phyloP scores from a whole-genome alignment of 768 basidiomycete genomes.

The Mycena amicta region DNA sequence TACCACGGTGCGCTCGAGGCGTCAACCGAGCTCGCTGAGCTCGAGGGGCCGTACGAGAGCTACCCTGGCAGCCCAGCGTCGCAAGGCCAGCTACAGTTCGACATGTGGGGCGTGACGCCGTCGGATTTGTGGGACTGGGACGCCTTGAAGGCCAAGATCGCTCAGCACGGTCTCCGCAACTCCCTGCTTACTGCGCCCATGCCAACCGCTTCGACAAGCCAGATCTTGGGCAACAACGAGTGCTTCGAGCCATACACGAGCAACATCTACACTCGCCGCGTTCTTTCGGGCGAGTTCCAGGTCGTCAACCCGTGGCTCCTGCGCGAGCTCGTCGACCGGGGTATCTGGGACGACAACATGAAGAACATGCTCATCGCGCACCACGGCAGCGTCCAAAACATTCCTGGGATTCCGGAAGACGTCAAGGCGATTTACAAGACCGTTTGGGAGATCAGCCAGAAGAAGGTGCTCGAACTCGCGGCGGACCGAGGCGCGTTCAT shows the following conservation, averaged over 20 bases:
- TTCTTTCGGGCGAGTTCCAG: conserved; percentile 99
- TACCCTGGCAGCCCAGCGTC: conserved; percentile 91
- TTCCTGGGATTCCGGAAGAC: conserved; percentile 84
- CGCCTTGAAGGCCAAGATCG: conserved; percentile 83
- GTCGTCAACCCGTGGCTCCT: conserved; percentile 98
- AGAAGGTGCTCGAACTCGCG: conserved; percentile 96
- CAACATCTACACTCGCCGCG: conserved; percentile 98
- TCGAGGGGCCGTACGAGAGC: conserved; percentile 83
- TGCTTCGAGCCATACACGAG: conserved; percentile 99
- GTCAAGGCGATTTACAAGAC: conserved; percentile 99
- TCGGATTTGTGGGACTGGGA: conserved; percentile 94
- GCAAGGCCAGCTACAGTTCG: conserved; percentile 87
- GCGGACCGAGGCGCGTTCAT: conserved; percentile 99
- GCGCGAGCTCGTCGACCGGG: conserved; percentile 94
- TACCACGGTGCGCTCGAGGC: conserved; percentile 94
- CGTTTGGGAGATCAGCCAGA: conserved; percentile 99
- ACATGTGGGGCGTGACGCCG: conserved; percentile 93
- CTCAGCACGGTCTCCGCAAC: conserved; percentile 80
- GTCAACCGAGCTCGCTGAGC: conserved; percentile 81
- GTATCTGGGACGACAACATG: conserved; percentile 98
- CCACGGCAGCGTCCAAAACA: conserved; percentile 86
- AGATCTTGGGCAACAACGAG: conserved; percentile 97
- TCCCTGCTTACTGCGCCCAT: conserved; percentile 93
- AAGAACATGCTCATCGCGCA: conserved; percentile 99
- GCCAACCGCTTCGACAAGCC: conserved; percentile 98